Conservation (phyloP, 2,329 filamentous ascomycete species). For the Pseudovirgaria hyperparasitica region DNA sequence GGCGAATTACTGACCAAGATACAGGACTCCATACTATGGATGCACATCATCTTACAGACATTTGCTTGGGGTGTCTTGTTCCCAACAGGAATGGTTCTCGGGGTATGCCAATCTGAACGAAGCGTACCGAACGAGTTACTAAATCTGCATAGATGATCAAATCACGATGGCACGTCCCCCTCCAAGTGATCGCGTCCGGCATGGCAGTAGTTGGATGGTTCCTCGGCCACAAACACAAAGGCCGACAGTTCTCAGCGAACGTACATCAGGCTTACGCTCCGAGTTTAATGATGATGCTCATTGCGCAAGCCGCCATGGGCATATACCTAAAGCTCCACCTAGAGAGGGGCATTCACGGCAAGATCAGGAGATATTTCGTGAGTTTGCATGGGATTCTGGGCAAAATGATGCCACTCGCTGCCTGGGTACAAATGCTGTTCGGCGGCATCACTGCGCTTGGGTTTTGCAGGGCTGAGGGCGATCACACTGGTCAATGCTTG, state of each 20-base stretch:
- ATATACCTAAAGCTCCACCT: conserved; percentile 83
- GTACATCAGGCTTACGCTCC: conserved; percentile 73
- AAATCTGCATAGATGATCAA: conserved; percentile 57
- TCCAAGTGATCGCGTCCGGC: conserved; percentile 62
- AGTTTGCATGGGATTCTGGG: conserved; percentile 68
- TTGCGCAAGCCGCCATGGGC: conserved; percentile 66
- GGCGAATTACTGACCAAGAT: conserved; percentile 7
- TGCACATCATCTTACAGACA: conserved; percentile 82
- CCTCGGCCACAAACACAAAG: conserved; percentile 80
- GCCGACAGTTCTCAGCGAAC: conserved; percentile 72
- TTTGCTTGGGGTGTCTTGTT: conserved; percentile 85
- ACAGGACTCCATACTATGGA: conserved; percentile 75
- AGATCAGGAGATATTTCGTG: conserved; percentile 60
- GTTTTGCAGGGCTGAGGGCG: conserved; percentile 83
- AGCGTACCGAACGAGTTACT: conserved; percentile 5
- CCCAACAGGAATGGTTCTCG: conserved; percentile 88
- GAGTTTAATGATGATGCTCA: conserved; percentile 65
- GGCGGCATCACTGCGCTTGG: conserved; percentile 85
- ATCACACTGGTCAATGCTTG: conserved; percentile 82
- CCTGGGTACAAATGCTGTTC: conserved; percentile 92
- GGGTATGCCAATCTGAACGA: conserved; percentile 43
- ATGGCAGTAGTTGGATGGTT: conserved; percentile 78
- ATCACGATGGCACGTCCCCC: conserved; percentile 86
- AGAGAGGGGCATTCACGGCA: conserved; percentile 68
- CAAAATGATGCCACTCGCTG: conserved; percentile 72